Evolutionary conservation across 805 yeast species (phyloP).

Genomic region (Starmerella riodocensis): DNA sequence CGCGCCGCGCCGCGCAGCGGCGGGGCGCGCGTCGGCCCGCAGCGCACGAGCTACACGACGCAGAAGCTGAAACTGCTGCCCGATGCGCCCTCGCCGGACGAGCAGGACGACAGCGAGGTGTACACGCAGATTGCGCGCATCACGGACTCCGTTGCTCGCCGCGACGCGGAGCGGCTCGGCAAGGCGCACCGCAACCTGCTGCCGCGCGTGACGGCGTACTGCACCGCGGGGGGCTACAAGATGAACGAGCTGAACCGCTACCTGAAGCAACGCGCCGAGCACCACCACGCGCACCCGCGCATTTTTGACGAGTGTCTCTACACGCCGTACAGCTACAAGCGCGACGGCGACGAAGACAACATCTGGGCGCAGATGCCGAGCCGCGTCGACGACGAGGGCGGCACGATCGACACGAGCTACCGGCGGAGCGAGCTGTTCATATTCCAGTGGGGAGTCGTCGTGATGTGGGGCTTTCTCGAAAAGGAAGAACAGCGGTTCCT

Average conservation of each 20-base stretch:
- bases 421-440: constrained; percentile 77
- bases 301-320: constrained; percentile 89
- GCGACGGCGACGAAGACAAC: constrained; percentile 22
- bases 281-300: constrained; percentile 55
- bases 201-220: constrained; percentile 91
- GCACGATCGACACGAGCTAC: constrained; percentile 83
- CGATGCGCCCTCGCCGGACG: constrained; percentile 52
- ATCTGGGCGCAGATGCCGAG: constrained; percentile 31
- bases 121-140: constrained; percentile 76
- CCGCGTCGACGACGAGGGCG: constrained; percentile 77
- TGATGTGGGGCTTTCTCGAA: constrained; percentile 86
- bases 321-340: constrained; percentile 56
- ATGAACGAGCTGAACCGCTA: constrained; percentile 80
- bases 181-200: constrained; percentile 69
- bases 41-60: constrained; percentile 73
- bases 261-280: constrained; percentile 56
- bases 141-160: constrained; percentile 76
- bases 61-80: constrained; percentile 85
- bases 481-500: constrained; percentile 74
- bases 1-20: constrained; percentile 9
- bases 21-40: constrained; percentile 29
- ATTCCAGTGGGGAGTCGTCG: constrained; percentile 94
- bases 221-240: constrained; percentile 84
- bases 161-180: constrained; percentile 86
- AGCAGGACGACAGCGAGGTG: constrained; percentile 36